Evolutionary conservation across 345 rosid species (phyloP).

Genomic region (Rubroshorea leprosula): DNA sequence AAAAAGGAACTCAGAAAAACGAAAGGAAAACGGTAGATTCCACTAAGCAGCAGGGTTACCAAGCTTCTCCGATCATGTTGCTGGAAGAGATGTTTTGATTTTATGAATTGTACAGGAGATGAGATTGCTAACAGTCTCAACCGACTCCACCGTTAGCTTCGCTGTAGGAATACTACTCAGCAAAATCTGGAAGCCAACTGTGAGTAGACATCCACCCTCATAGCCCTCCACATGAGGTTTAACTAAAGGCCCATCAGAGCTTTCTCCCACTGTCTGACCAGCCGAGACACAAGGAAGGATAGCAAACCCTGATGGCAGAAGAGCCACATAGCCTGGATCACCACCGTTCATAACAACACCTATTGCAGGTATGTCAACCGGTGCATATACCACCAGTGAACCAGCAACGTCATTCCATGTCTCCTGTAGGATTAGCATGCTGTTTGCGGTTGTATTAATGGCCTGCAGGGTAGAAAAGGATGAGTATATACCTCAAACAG

Average conservation of each 20-base stretch:
- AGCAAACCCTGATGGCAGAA: conserved; percentile 81
- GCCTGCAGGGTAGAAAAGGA: too few species aligned
- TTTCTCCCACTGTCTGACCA: conserved; percentile 15
- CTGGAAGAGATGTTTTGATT: conserved; percentile 47
- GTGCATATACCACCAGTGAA: conserved; percentile 60
- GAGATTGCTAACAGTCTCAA: conserved; percentile 70
- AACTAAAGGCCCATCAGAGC: neutral
- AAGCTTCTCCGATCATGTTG: neutral
- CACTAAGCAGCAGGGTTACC: too few species aligned
- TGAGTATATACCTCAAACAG: too few species aligned
- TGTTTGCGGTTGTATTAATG: conserved; percentile 49
- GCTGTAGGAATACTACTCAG: conserved; percentile 75
- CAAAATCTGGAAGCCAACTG: conserved; percentile 76
- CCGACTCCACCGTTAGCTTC: conserved; percentile 76
- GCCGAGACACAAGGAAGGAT: conserved; percentile 52
- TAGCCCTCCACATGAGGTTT: conserved; percentile 5
- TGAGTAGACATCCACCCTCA: conserved; percentile 56
- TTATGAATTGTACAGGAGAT: conserved; percentile 79
- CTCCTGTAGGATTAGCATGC: conserved; percentile 67
- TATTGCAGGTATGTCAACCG: conserved; percentile 59
- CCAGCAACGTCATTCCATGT: conserved; percentile 60
- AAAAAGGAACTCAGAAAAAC: neutral
- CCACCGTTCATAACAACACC: conserved; percentile 60
- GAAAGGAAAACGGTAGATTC: neutral
- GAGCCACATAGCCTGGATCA: conserved; percentile 73